phyloP scores from a whole-genome alignment of 2,329 filamentous ascomycete genomes.

The Fusarium tricinctum region DNA sequence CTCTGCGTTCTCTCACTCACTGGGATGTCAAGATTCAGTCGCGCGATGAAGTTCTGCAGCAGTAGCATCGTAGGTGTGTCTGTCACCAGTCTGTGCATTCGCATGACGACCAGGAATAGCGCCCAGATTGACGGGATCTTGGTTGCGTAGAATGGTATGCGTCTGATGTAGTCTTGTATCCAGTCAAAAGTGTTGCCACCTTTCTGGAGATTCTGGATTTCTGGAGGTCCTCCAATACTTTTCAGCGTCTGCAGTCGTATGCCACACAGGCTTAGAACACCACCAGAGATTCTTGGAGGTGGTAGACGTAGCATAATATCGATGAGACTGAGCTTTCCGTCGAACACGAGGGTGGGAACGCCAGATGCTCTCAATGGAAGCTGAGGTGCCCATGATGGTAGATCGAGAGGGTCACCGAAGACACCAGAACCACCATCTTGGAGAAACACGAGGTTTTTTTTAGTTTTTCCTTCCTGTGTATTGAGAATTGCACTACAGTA shows the following conservation, averaged over 20 bases:
- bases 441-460: neutral
- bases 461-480: neutral
- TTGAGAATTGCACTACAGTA: neutral
- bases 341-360: neutral
- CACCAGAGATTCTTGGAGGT: neutral
- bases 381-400: constrained; percentile 11
- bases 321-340: neutral
- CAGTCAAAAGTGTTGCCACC: constrained; percentile 1
- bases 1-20: neutral
- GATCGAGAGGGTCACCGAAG: neutral
- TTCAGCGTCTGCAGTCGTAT: neutral
- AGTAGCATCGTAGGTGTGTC: constrained; percentile 6
- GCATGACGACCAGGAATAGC: neutral
- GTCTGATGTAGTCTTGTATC: constrained; percentile 3
- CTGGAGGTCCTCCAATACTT: neutral
- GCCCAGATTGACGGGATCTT: constrained; percentile 1
- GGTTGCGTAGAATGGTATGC: neutral
- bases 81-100: neutral
- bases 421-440: constrained; percentile 5
- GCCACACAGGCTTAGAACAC: neutral
- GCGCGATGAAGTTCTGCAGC: neutral
- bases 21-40: neutral
- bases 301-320: accelerated
- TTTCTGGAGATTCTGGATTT: neutral
- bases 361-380: neutral